Base-by-base conservation (phyloP, 83 land plant species). In the Isoetes engelmannii region DNA sequence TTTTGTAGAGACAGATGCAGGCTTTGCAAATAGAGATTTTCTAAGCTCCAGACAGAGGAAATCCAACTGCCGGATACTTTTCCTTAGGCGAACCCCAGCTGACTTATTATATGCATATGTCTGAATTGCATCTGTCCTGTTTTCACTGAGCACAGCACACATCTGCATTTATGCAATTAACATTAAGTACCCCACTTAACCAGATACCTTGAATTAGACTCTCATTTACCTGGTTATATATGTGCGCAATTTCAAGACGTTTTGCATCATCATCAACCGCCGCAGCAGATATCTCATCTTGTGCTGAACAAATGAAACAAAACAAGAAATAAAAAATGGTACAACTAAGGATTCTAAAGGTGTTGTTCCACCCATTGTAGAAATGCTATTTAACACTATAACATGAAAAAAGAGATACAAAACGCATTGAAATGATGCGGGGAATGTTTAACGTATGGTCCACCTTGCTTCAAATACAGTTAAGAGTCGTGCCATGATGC, bases 31-130 rank as follows among this genome's bases (percentile, higher is more conserved):
- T 4, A 76, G 51, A 2, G 75, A 69, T 45, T 76, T 71, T 4
- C 75, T 58, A 74, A 76, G 70, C 49, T 71, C 79, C 3, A 71
- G 43, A 15, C 75, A 76, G 4, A 71, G 75, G 3, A 65, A 47
- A 58, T 76, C 79, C 19, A 76, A 47, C 51, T 71, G 68, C 8
- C 79, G 66, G 1, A 73, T 13, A 15, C 69, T 72, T 42, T 71
- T 76, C 0, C 79, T 51, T 4, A 76, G 48, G 4, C 79, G 79
- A 21, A 76, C 56, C 4, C 79, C 79, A 0, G 79, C 79, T 5
- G 79, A 71, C 48, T 76, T 76, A 48, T 76, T 76, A 5, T 74
- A 74, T 0, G 55, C 63, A 18, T 76, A 76, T 0, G 79, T 64
- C 46, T 76, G 69, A 7, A 46, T 48, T 13, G 79, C 79, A 47